Evolutionary conservation across 805 yeast genomes (phyloP), one percentile per base, ranked within the genome.

Genomic region (Yarrowia hollandica): DNA sequence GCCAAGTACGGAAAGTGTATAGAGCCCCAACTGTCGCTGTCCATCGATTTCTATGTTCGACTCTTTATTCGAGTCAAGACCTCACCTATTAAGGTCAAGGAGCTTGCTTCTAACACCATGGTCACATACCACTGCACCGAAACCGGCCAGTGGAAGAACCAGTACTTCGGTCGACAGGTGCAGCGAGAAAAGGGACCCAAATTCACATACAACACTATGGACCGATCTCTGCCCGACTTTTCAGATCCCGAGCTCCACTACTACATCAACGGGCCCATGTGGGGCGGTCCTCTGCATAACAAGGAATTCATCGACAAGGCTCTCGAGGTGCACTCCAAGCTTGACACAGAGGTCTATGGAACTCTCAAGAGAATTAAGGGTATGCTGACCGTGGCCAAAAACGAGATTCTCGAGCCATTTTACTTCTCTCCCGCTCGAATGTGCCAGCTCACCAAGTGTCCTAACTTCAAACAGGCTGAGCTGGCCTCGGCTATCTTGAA

Each of bases 211-310:
- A 84, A 86, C 25, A 78, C 83, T 35, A 83, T 90, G 1, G 81
- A 78, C 62, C 88, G 87, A 3, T 85, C 85, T 0, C 79, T 83
- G 3, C 78, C 84, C 1, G 39, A 59, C 8, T 44, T 56, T 37
- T 18, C 30, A 15, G 82, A 84, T 10, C 72, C 79, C 8, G 68
- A 76, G 38, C 94, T 99, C 73, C 68, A 77, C 23, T 84, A 77
- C 70, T 96, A 88, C 69, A 69, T 94, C 31, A 90, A 92, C 7
- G 99, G 99, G 4, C 99, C 99, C 62, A 88, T 94, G 96, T 94
- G 96, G 88, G 90, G 84, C 10, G 96, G 90, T 0, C 76, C 79
- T 6, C 71, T 94, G 60, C 98, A 92, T 67, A 80, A 86, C 67
- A 69, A 71, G 22, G 82, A 79, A 16, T 94, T 92, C 66, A 76